Percentiles rank a stretch among this genome's conserved stretches.
Evolutionary conservation across 2,329 filamentous ascomycete genomes (phyloP).

Genomic region (Thelonectria discophora): DNA sequence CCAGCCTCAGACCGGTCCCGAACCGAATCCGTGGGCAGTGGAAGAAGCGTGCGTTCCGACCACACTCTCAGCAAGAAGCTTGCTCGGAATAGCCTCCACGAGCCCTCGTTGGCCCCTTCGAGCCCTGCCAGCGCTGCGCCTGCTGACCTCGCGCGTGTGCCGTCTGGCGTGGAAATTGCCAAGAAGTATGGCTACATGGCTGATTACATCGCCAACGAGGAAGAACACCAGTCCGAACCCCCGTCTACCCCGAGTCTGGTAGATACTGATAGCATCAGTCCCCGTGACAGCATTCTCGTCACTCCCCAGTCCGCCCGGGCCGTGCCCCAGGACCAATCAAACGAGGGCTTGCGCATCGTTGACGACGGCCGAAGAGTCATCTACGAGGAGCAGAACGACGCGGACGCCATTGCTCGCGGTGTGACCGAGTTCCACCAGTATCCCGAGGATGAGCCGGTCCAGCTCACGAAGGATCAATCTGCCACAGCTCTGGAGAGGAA

Average conservation of each 20-base stretch:
- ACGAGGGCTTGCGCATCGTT: slow-evolving; percentile 40
- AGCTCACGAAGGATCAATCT: slow-evolving; percentile 34
- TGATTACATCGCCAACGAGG: slow-evolving; percentile 42
- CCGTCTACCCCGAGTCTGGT: slow-evolving; percentile 44
- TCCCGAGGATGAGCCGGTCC: slow-evolving; percentile 36
- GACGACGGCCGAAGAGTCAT: slow-evolving; percentile 42
- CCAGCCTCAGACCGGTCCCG: slow-evolving; percentile 33
- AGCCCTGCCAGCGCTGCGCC: slow-evolving; percentile 25
- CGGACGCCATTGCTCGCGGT: slow-evolving; percentile 36
- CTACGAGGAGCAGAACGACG: slow-evolving; percentile 39
- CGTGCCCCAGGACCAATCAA: slow-evolving; percentile 37
- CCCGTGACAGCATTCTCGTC: slow-evolving; percentile 40
- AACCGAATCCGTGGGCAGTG: slow-evolving; percentile 34
- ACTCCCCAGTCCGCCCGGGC: slow-evolving; percentile 37
- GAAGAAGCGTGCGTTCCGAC: slow-evolving; percentile 38
- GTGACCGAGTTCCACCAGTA: slow-evolving; percentile 38
- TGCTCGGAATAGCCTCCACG: slow-evolving; percentile 33
- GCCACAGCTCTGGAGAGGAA: slow-evolving; percentile 22
- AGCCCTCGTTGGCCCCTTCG: slow-evolving; percentile 29
- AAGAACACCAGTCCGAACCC: slow-evolving; percentile 43
- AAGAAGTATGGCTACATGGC: slow-evolving; percentile 43
- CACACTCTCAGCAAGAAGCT: slow-evolving; percentile 38
- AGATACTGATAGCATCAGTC: slow-evolving; percentile 45
- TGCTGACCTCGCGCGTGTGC: slow-evolving; percentile 36
- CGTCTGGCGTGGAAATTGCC: slow-evolving; percentile 41